phyloP scores from a whole-genome alignment of 176 grass and related monocot genomes.

The Bonia amplexicaulis region DNA sequence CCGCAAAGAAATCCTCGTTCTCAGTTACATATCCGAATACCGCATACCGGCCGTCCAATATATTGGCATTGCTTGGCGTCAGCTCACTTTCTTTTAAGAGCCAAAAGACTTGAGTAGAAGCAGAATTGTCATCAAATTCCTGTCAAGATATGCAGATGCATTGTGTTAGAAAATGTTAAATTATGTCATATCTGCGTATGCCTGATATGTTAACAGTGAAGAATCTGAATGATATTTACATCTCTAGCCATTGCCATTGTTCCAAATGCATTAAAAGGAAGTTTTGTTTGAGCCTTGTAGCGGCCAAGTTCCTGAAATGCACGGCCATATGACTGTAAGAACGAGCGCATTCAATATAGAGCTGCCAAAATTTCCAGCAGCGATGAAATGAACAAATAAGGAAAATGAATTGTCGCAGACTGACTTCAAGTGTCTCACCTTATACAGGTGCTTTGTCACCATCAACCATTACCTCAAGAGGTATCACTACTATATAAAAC shows the following conservation, averaged over 20 bases:
- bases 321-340: not conserved
- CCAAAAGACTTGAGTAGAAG: slow-evolving; percentile 97
- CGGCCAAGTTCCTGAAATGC: slow-evolving; percentile 77
- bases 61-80: slow-evolving; percentile 98
- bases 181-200: not conserved
- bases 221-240: slow-evolving; percentile 41
- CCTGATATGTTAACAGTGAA: slow-evolving; percentile 15
- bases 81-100: slow-evolving; percentile 97
- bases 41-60: slow-evolving; percentile 78
- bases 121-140: slow-evolving; percentile 99
- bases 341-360: slow-evolving; percentile 3
- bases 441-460: slow-evolving; percentile 78
- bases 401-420: not conserved
- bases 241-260: slow-evolving; percentile 99
- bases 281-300: slow-evolving; percentile 95
- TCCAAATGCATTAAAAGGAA: slow-evolving; percentile 98
- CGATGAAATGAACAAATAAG: slow-evolving; percentile 6
- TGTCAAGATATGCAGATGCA: slow-evolving; percentile 25
- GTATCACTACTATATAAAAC: too few species aligned
- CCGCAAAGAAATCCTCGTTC: slow-evolving; percentile 84
- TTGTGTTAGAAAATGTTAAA: not conserved
- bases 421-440: slow-evolving; percentile 91
- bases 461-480: slow-evolving; percentile 81
- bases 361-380: not conserved
- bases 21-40: slow-evolving; percentile 90